phyloP scores from a whole-genome alignment of 176 grass and related monocot genomes.

The Aechmea fasciata region DNA sequence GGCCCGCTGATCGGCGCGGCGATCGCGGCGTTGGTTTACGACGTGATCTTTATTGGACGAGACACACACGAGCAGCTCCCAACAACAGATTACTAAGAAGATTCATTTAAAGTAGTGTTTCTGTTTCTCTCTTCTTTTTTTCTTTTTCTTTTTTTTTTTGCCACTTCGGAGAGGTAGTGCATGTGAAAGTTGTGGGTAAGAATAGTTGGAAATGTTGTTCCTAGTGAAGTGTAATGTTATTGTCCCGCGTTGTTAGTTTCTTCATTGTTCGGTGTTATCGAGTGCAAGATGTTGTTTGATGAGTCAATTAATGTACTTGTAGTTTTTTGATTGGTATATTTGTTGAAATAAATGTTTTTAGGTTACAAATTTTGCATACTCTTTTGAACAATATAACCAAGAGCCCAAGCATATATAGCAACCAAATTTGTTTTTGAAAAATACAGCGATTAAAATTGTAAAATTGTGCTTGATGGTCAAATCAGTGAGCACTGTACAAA shows the following conservation, averaged over 20 bases:
- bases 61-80: slow-evolving; percentile 49
- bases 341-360: too few species aligned
- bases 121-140: neutral
- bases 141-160: neutral
- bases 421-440: too few species aligned
- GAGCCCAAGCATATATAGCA: too few species aligned
- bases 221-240: neutral
- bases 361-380: too few species aligned
- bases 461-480: too few species aligned
- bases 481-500: too few species aligned
- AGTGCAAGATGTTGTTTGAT: too few species aligned
- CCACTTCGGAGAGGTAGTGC: neutral
- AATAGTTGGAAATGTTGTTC: slow-evolving; percentile 1
- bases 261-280: neutral
- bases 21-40: slow-evolving; percentile 61
- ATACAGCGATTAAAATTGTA: too few species aligned
- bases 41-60: slow-evolving; percentile 57
- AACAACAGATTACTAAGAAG: slow-evolving; percentile 36
- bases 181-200: neutral
- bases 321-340: too few species aligned
- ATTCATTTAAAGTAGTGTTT: neutral
- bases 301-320: too few species aligned
- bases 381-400: too few species aligned
- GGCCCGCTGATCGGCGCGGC: slow-evolving; percentile 55
- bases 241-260: neutral